These are phyloP conservation scores for Symbiodinium pilosum DNA, from an alignment of 73 alveolate species.

Conservation along the genomic window DNA sequence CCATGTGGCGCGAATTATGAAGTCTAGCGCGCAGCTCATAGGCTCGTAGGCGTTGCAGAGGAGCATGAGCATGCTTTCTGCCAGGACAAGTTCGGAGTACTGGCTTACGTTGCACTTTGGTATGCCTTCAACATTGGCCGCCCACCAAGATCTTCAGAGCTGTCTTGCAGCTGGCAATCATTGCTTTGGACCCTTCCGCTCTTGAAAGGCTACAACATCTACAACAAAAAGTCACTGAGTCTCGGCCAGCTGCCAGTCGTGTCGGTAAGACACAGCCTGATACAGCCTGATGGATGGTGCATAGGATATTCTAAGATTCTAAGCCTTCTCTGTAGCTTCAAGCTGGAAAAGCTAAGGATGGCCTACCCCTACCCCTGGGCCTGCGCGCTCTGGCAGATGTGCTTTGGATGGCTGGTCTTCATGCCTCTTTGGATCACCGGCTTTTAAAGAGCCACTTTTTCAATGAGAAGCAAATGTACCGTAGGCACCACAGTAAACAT, in stretches of 20 bases:
- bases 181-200: no score
- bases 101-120: slow-evolving; percentile 71
- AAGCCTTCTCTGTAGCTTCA: no score
- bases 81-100: slow-evolving; percentile 74
- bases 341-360: slow-evolving; percentile 42
- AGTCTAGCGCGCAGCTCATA: not conserved
- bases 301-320: no score
- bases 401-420: slow-evolving; percentile 86
- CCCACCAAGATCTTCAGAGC: not conserved
- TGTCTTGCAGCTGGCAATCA: no score
- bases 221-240: slow-evolving; percentile 90
- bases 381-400: slow-evolving; percentile 91
- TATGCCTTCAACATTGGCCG: slow-evolving; percentile 83
- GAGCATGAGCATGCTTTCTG: no score
- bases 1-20: no score
- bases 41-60: not conserved
- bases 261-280: not conserved
- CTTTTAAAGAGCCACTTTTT: no score
- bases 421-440: slow-evolving; percentile 47
- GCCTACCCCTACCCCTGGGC: slow-evolving; percentile 94
- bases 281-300: not conserved
- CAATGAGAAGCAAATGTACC: no score
- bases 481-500: no score
- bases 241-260: not conserved
- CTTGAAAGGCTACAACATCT: slow-evolving; percentile 63